These are phyloP conservation scores for Barnettozyma vustinii DNA, from an alignment of 805 yeast genomes.

Conservation along the genomic window DNA sequence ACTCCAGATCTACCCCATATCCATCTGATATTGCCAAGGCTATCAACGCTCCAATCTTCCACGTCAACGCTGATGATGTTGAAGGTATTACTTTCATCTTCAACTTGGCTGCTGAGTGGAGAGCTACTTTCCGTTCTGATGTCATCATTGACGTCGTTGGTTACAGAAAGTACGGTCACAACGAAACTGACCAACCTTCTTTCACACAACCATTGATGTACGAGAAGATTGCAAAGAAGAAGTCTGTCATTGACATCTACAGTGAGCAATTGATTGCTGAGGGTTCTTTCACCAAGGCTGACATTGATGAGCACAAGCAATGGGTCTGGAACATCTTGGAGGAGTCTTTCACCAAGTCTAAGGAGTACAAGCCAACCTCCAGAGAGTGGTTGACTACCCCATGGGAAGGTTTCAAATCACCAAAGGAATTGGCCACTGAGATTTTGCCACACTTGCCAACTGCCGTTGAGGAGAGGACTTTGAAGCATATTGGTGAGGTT, in stretches of 20 bases:
- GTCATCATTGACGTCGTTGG: constrained; percentile 96
- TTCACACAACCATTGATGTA: constrained; percentile 99
- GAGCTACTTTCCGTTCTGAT: constrained; percentile 93
- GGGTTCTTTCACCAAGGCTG: constrained; percentile 84
- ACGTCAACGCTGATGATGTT: constrained; percentile 96
- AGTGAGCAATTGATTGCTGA: constrained; percentile 73
- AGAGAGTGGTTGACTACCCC: constrained; percentile 98
- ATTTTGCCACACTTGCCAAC: constrained; percentile 95
- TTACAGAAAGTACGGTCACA: constrained; percentile 98
- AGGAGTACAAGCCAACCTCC: constrained; percentile 84
- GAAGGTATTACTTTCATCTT: constrained; percentile 89
- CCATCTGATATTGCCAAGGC: constrained; percentile 97
- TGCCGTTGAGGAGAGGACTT: constrained; percentile 64
- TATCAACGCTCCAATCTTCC: constrained; percentile 97
- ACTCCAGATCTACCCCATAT: constrained; percentile 95
- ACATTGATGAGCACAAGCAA: constrained; percentile 90
- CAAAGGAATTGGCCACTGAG: constrained; percentile 94
- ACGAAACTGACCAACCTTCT: constrained; percentile 98
- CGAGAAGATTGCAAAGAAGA: constrained; percentile 81
- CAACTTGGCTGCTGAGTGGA: constrained; percentile 98
- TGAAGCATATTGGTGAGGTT: constrained; percentile 72
- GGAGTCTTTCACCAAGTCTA: constrained; percentile 81
- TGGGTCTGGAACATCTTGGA: constrained; percentile 97
- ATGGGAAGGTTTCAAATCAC: constrained; percentile 98
- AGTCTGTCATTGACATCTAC: constrained; percentile 83